Base-by-base conservation (phyloP, 2,329 filamentous ascomycete species). In the Curvularia spicifera region DNA sequence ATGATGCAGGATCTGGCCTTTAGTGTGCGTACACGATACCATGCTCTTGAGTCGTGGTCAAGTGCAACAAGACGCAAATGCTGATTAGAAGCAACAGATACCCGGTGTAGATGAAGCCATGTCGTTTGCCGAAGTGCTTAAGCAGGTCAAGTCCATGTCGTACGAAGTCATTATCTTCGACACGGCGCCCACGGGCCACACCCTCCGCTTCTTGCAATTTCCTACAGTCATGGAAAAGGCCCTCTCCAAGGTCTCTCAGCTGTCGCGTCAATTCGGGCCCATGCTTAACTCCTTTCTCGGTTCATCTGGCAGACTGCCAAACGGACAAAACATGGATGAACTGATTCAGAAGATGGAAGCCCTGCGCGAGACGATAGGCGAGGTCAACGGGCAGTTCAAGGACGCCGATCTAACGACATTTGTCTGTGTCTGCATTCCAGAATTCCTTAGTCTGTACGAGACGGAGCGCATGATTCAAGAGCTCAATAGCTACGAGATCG, bases 401-500 rank as follows among this genome's bases (percentile, higher is more conserved):
- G 91, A 99, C 75, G 89, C 95, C 56, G 90, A 93, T 66, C 86
- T 97, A 71, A 97, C 93, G 22, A 99, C 95, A 0, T 99, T 99
- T 74, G 93, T 99, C 53, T 98, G 95, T 77, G 95, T 99, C 60
- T 97, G 95, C 78, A 99, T 99, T 77, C 91, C 95, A 52, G 95
- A 99, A 80, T 99, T 99, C 82, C 79, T 99, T 70, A 93, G 89
- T 37, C 84, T 99, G 51, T 99, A 99, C 82, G 95, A 99, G 84
- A 99, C 95, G 61, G 95, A 99, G 83, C 91, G 95, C 71, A 98
- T 99, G 95, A 98, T 99, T 71, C 95, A 99, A 83, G 95, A 99
- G 82, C 84, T 99, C 61, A 89, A 92, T 47, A 90, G 86, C 76
- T 99, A 97, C 81, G 84, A 89, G 73, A 99, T 99, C 76, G 95